Base-by-base conservation (phyloP, 345 rosid species). In the Dipteronia dyeriana region DNA sequence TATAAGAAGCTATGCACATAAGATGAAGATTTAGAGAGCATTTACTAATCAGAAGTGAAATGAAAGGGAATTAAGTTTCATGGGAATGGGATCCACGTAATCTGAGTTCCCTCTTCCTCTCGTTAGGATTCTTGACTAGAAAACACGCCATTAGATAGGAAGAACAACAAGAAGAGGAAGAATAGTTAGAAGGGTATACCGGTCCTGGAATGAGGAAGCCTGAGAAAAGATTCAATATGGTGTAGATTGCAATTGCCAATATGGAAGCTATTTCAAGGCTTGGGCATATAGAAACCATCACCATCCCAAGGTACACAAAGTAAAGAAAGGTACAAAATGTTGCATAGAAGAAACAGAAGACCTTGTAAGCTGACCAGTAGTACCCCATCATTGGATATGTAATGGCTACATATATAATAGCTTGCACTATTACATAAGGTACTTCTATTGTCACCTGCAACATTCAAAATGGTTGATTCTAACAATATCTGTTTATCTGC, bases 191-290 rank as follows among this genome's bases (percentile, higher is more conserved):
- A 66, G 38, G 20, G 19, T 51, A 54, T 75, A 78, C 79, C 9
- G 76, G 76, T 71, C 57, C 66, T 1, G 86, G 83, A 49, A 80
- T 66, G 12, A 77, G 59, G 54, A 83, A 80, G 39, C 86, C 79
- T 0, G 81, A 70, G 77, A 83, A 80, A 5, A 83, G 75, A 22
- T 51, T 74, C 16, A 77, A 74, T 71, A 66, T 51, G 1, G 83
- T 57, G 59, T 76, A 80, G 68, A 77, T 65, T 47, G 76, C 53
- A 4, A 77, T 29, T n/a, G 76, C 49, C 7, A 80, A 66, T 13
- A 80, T 66, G 3, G 77, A 31, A 12, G 86, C 83, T 9, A 70
- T 19, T 38, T 77, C 76, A 3, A 49, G 13, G 31, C 71, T 71
- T 14, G 81, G 63, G 0, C 74, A 74, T 14, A 80, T 16, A 7